phyloP scores from a whole-genome alignment of 78 protist species.

The Dictyostelium capitatum region DNA sequence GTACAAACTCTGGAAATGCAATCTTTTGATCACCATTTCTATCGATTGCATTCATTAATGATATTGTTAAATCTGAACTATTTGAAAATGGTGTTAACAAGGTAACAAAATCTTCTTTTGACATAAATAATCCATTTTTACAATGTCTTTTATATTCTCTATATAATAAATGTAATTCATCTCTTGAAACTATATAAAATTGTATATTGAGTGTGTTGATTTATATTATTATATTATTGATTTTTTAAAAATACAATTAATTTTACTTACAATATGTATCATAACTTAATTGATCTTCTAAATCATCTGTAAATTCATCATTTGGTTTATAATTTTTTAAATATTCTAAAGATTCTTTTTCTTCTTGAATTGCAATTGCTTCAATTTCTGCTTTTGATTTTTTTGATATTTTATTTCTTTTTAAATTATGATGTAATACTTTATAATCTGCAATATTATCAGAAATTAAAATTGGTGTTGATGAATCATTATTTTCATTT shows the following conservation, averaged over 20 bases:
- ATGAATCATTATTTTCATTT: background rate
- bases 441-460: background rate
- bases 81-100: background rate
- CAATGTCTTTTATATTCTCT: constrained; percentile 43
- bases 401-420: background rate
- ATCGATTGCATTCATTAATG: constrained; percentile 62
- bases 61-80: constrained; percentile 23
- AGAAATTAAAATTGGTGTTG: background rate
- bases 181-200: constrained; percentile 15
- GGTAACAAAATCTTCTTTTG: constrained; percentile 11
- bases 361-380: background rate
- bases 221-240: background rate
- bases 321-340: background rate
- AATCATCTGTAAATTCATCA: constrained; percentile 7
- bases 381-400: background rate
- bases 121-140: constrained; percentile 15
- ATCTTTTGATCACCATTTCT: constrained; percentile 67
- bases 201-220: background rate
- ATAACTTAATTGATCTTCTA: constrained; percentile 22
- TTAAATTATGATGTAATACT: background rate
- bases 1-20: constrained; percentile 75
- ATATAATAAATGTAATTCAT: constrained; percentile 45
- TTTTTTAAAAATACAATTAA: background rate
- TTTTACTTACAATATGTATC: constrained; percentile 55
- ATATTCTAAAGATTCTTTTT: background rate